A percentile compares a stretch with the other conserved stretches of the same genome.
Evolutionary conservation across 306 rosid species (phyloP).

Genomic region (Chamaecrista fasciculata): DNA sequence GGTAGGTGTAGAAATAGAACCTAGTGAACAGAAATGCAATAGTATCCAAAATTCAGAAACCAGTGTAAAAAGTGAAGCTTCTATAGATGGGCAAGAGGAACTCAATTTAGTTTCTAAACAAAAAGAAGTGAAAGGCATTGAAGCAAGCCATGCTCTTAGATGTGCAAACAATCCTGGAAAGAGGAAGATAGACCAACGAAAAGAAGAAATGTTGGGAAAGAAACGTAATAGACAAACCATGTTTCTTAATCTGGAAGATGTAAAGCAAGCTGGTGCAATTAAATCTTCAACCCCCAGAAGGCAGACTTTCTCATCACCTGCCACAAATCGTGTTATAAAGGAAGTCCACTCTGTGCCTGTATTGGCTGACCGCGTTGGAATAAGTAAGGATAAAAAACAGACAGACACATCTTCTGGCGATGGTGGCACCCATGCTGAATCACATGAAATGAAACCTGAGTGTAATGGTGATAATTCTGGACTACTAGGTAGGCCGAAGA

Average conservation of each 20-base stretch:
- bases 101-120: conserved; percentile 52
- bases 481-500: conserved; percentile 55
- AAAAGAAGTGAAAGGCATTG: conserved; percentile 79
- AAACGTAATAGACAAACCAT: conserved; percentile 91
- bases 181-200: conserved; percentile 79
- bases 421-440: conserved; percentile 50
- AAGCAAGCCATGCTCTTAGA: conserved; percentile 76
- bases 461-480: conserved; percentile 67
- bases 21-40: conserved; percentile 52
- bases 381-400: conserved; percentile 66
- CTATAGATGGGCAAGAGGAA: conserved; percentile 68
- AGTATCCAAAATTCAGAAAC: conserved; percentile 51
- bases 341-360: conserved; percentile 57
- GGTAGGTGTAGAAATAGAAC: conserved; percentile 47
- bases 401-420: conserved; percentile 49
- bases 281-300: conserved; percentile 93
- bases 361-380: conserved; percentile 57
- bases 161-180: conserved; percentile 77
- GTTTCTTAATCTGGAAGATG: conserved; percentile 97
- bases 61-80: conserved; percentile 52
- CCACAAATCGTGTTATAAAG: conserved; percentile 66
- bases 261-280: conserved; percentile 86
- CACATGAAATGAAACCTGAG: conserved; percentile 62
- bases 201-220: conserved; percentile 90
- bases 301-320: conserved; percentile 58